These are phyloP conservation scores for Noccaea bulbosa DNA, from an alignment of 345 rosid genomes.

Conservation along the genomic window DNA sequence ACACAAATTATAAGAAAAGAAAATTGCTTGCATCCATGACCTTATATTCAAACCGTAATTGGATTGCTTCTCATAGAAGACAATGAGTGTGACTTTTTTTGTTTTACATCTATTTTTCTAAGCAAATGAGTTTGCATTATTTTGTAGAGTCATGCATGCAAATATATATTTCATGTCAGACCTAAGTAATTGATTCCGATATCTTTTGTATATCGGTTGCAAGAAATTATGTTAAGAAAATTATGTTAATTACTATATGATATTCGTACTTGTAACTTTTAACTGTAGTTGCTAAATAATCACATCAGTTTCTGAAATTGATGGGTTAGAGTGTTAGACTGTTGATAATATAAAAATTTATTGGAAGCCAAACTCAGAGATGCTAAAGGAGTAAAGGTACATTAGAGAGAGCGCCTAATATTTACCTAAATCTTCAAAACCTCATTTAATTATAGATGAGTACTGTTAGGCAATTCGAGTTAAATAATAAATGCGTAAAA, in stretches of 20 bases:
- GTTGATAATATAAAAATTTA: background rate
- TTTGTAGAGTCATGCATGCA: too few species aligned
- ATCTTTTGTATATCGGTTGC: background rate
- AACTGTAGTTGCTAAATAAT: background rate
- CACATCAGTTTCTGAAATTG: background rate
- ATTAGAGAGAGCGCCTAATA: background rate
- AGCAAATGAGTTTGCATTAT: too few species aligned
- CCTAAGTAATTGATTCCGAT: too few species aligned
- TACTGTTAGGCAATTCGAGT: conserved; percentile 12
- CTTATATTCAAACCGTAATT: too few species aligned
- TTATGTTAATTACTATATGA: background rate
- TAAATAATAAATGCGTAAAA: background rate
- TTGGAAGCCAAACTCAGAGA: too few species aligned
- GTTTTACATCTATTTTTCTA: too few species aligned
- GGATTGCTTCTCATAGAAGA: too few species aligned
- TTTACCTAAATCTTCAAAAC: background rate
- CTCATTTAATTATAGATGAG: background rate
- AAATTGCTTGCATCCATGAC: too few species aligned
- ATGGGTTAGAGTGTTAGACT: background rate
- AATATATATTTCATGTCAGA: too few species aligned
- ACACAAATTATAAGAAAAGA: background rate
- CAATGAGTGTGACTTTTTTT: too few species aligned
- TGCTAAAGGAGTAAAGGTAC: background rate
- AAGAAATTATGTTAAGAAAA: background rate
- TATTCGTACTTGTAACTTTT: background rate